Conservation (phyloP, 129 eudicot species). For the Arctium minus region DNA sequence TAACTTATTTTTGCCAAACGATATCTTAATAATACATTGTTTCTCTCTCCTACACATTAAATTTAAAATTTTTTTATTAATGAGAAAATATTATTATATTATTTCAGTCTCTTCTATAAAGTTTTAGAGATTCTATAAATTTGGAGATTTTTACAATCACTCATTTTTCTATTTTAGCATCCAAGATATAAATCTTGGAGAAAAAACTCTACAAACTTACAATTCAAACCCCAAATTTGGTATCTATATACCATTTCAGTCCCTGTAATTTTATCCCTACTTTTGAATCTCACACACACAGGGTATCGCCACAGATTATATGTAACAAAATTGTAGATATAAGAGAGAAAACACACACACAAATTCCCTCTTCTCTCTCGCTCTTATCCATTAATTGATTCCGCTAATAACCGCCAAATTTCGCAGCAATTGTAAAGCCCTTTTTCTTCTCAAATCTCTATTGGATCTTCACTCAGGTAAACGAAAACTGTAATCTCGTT, state of each 20-base stretch:
- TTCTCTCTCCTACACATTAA: no score
- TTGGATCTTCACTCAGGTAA: slow-evolving; percentile 37
- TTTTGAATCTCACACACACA: slow-evolving; percentile 26
- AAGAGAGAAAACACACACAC: slow-evolving; percentile 28
- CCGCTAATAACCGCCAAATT: slow-evolving; percentile 28
- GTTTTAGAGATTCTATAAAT: no score
- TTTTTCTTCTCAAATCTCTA: slow-evolving; percentile 11
- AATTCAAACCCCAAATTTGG: slow-evolving; percentile 8
- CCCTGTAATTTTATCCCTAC: slow-evolving; percentile 31
- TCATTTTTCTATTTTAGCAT: no score
- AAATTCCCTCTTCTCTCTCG: slow-evolving; percentile 24
- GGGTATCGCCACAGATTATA: slow-evolving; percentile 18
- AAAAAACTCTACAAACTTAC: background rate
- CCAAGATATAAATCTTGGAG: no score
- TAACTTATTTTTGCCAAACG: no score
- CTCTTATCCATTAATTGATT: slow-evolving; percentile 36
- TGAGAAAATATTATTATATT: no score
- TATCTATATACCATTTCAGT: background rate
- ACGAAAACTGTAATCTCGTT: slow-evolving; percentile 9
- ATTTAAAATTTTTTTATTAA: no score
- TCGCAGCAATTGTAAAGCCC: slow-evolving; percentile 21
- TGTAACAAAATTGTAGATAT: slow-evolving; percentile 6
- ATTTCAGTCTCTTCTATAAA: no score
- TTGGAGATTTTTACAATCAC: no score
- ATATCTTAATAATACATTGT: no score